Evolutionary conservation across 2,329 filamentous ascomycete species (phyloP).

Genomic region (Trichoderma afroharzianum): DNA sequence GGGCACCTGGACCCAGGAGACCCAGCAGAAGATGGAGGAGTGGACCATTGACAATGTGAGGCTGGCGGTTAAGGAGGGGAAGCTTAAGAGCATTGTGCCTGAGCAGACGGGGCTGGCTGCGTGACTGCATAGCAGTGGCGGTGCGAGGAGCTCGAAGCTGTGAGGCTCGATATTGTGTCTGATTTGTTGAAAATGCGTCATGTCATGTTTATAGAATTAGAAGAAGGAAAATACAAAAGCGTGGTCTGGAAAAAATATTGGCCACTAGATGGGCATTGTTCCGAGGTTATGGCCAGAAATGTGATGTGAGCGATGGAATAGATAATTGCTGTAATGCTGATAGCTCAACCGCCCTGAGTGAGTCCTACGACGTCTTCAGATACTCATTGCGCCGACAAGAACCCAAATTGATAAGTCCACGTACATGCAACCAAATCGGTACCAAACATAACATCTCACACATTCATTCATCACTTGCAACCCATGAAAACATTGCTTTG

Average conservation of each 20-base stretch:
- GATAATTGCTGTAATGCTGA: not conserved
- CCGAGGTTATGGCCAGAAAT: not conserved
- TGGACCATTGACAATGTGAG: conserved; percentile 70
- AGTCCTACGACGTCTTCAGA: not conserved
- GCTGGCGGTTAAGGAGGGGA: conserved; percentile 57
- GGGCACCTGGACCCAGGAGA: conserved; percentile 76
- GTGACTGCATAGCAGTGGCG: not conserved
- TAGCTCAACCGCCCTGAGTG: not conserved
- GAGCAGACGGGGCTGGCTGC: conserved; percentile 52
- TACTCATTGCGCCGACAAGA: not conserved
- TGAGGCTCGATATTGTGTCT: not conserved
- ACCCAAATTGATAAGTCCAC: not conserved
- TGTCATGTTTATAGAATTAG: not conserved
- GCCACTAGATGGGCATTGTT: not conserved
- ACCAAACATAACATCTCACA: not conserved
- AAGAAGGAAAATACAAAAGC: not conserved
- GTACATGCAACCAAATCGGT: not conserved
- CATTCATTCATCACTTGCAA: not conserved
- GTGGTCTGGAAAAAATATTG: not conserved
- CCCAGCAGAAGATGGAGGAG: conserved; percentile 65
- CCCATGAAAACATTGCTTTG: not conserved
- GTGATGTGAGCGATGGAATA: not conserved
- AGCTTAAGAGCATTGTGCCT: conserved; percentile 64
- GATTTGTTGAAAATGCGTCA: not conserved
- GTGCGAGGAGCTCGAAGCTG: not conserved